These are phyloP conservation scores for Geotrichum siamense DNA, from an alignment of 1,139 yeast genomes.

Conservation along the genomic window DNA sequence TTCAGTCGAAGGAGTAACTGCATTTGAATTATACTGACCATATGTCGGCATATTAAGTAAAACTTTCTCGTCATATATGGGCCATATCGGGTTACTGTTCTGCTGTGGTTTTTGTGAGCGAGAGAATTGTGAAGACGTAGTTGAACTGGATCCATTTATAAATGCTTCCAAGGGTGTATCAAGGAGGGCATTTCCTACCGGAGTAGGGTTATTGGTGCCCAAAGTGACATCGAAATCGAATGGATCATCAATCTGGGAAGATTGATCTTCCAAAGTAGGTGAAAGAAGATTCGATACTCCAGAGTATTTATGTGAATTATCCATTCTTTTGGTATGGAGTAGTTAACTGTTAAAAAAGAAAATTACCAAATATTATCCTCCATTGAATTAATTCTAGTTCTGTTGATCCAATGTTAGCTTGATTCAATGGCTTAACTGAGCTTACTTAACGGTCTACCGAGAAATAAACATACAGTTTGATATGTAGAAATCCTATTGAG, in stretches of 20 bases:
- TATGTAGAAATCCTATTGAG: not conserved
- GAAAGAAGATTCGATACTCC: not conserved
- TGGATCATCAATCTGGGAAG: conserved; percentile 2
- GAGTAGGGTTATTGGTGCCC: not conserved
- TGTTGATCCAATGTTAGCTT: not conserved
- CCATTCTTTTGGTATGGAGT: not conserved
- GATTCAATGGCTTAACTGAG: not conserved
- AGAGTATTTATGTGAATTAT: conserved; percentile 1
- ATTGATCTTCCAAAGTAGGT: not conserved
- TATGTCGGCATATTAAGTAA: conserved; percentile 12
- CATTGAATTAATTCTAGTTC: not conserved
- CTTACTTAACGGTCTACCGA: not conserved
- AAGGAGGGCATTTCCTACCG: conserved; percentile 17
- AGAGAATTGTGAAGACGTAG: conserved; percentile 21
- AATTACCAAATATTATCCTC: conserved; percentile 4
- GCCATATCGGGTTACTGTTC: conserved; percentile 6
- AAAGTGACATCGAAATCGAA: conserved; percentile 11
- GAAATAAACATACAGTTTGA: too few species aligned
- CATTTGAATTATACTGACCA: conserved; percentile 14
- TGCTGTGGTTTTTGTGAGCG: conserved; percentile 7
- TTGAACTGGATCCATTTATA: conserved; percentile 23
- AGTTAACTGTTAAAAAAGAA: not conserved
- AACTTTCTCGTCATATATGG: not conserved
- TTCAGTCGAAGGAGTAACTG: conserved; percentile 11
- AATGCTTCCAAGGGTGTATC: conserved; percentile 9